Evolutionary conservation across 83 land plant genomes (phyloP).

Genomic region (Picea abies): DNA sequence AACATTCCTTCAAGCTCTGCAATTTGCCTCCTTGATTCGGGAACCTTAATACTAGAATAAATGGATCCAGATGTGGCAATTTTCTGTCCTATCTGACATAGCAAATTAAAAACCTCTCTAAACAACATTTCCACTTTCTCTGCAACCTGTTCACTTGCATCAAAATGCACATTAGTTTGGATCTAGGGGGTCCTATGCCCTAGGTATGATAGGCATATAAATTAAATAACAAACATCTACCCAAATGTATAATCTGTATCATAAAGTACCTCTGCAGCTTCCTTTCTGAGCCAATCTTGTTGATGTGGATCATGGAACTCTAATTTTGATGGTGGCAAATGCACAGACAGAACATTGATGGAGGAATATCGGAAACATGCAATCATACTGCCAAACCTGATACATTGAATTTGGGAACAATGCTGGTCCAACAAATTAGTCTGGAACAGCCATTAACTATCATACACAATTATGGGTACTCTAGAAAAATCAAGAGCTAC

Average conservation of each 20-base stretch:
- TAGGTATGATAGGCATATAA: too few species aligned
- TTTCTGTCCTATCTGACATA: slow-evolving; percentile 51
- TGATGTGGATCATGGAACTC: slow-evolving; percentile 57
- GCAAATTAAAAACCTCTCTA: slow-evolving; percentile 56
- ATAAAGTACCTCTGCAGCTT: slow-evolving; percentile 69
- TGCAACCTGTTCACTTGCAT: slow-evolving; percentile 46
- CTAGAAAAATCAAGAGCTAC: too few species aligned
- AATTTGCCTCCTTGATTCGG: slow-evolving; percentile 44
- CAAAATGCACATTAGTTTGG: too few species aligned
- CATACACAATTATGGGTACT: too few species aligned
- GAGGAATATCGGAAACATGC: slow-evolving; percentile 91
- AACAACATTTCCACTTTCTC: slow-evolving; percentile 62
- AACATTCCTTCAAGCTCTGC: slow-evolving; percentile 63
- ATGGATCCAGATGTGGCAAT: slow-evolving; percentile 18
- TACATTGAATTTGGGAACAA: background rate
- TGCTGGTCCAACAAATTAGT: too few species aligned
- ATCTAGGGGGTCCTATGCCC: slow-evolving; percentile 20
- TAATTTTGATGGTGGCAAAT: slow-evolving; percentile 84
- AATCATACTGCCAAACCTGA: slow-evolving; percentile 84
- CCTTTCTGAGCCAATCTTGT: slow-evolving; percentile 70
- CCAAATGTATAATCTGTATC: too few species aligned
- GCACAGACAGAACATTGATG: slow-evolving; percentile 75
- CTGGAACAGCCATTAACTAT: too few species aligned
- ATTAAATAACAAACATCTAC: too few species aligned
- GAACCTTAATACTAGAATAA: slow-evolving; percentile 22